A percentile compares a stretch with the other conserved stretches of the same genome.
These are phyloP conservation scores for Pulveroboletus sp. DNA, from an alignment of 768 basidiomycete species.

Conservation along the genomic window DNA sequence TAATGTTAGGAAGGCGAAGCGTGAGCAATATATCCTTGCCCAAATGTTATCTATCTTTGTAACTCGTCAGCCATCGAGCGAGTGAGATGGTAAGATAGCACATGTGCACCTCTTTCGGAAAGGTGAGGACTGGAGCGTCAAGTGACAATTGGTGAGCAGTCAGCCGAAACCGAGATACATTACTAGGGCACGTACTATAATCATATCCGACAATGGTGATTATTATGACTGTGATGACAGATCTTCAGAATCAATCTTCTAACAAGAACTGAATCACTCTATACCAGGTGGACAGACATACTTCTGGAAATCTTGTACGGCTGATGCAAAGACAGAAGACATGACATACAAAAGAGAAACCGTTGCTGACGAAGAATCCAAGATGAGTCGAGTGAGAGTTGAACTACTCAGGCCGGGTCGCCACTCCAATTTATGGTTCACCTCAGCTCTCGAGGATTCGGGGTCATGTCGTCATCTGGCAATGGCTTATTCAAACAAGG, in stretches of 20 bases:
- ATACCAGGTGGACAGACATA: not conserved
- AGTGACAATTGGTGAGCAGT: not conserved
- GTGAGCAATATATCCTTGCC: not conserved
- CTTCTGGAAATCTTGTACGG: not conserved
- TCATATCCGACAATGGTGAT: constrained; percentile 11
- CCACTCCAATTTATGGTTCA: too few species aligned
- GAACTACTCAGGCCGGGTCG: too few species aligned
- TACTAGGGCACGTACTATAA: constrained; percentile 6
- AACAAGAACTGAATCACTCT: not conserved
- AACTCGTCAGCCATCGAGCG: not conserved
- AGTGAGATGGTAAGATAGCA: too few species aligned
- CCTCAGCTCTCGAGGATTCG: too few species aligned
- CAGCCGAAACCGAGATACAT: not conserved
- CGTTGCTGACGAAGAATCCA: too few species aligned
- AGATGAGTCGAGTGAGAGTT: too few species aligned
- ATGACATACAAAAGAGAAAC: not conserved
- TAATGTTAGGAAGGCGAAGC: not conserved
- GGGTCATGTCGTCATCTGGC: too few species aligned
- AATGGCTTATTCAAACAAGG: too few species aligned
- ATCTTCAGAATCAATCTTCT: not conserved
- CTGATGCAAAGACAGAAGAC: not conserved
- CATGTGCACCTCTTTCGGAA: constrained; percentile 16
- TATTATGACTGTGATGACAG: constrained; percentile 3
- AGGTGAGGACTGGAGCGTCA: constrained; percentile 10
- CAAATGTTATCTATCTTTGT: not conserved